Evolutionary conservation across 2,329 filamentous ascomycete genomes (phyloP).

Genomic region (Epicoccum nigrum): DNA sequence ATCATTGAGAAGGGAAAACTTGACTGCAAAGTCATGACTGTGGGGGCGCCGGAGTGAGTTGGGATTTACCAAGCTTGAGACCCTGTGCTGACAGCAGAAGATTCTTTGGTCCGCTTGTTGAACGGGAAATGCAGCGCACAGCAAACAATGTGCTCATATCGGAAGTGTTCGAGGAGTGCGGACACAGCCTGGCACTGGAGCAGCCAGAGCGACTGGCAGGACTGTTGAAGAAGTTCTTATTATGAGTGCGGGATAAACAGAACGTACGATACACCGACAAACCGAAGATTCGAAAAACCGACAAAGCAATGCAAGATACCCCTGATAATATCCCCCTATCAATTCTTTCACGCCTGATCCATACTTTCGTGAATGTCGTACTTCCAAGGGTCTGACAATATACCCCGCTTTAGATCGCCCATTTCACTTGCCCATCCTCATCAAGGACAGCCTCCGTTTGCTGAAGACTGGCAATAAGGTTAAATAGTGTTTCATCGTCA

Average conservation of each 20-base stretch:
- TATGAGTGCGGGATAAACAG: not conserved
- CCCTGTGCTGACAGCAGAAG: constrained; percentile 1
- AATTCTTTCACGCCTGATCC: too few species aligned
- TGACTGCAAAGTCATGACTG: constrained; percentile 28
- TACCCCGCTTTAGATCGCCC: too few species aligned
- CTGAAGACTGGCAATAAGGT: too few species aligned
- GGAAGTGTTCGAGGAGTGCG: constrained; percentile 30
- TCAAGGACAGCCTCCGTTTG: too few species aligned
- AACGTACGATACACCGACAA: too few species aligned
- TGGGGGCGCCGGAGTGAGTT: constrained; percentile 28
- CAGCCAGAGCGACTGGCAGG: constrained; percentile 25
- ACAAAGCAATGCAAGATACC: too few species aligned
- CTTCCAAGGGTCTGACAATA: too few species aligned
- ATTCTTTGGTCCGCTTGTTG: constrained; percentile 26
- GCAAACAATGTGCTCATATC: constrained; percentile 37
- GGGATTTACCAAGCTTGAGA: not conserved
- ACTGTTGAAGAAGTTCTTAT: constrained; percentile 22
- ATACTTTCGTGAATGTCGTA: too few species aligned
- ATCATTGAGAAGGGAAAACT: constrained; percentile 24
- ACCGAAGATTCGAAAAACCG: too few species aligned
- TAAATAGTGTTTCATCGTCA: too few species aligned
- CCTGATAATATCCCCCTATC: too few species aligned
- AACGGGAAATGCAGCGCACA: constrained; percentile 37
- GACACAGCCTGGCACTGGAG: constrained; percentile 27
- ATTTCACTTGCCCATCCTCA: too few species aligned